Conservation (phyloP, 1,284 basidiomycete genomes). For the Rhodotorula sp. region DNA sequence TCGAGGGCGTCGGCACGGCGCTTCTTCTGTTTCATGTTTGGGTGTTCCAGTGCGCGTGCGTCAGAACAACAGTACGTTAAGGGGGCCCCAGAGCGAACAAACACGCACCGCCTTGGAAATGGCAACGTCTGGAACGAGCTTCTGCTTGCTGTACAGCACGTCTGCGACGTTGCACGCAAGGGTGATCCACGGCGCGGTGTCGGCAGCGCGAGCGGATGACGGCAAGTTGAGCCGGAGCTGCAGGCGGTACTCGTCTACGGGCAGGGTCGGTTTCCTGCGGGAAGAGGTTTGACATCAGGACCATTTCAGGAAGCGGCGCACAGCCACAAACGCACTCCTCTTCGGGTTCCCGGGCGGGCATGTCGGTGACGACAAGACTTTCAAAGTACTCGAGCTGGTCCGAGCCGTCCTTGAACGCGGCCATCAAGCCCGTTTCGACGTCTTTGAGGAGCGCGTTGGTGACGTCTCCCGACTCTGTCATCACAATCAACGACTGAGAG, state of each 20-base stretch:
- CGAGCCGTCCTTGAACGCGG: slow-evolving; percentile 10
- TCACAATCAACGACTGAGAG: slow-evolving; percentile 16
- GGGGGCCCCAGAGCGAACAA: too few species aligned
- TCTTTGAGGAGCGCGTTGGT: slow-evolving; percentile 25
- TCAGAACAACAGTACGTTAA: not conserved
- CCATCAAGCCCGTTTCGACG: slow-evolving; percentile 19
- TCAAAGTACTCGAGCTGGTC: slow-evolving; percentile 20
- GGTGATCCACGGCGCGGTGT: slow-evolving; percentile 4
- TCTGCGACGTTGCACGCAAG: slow-evolving; percentile 32
- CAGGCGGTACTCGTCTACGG: slow-evolving; percentile 20
- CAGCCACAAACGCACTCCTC: slow-evolving; percentile 5
- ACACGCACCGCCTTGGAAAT: slow-evolving; percentile 21
- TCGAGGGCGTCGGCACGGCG: slow-evolving; percentile 21
- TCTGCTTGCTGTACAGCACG: slow-evolving; percentile 20
- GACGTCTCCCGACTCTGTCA: slow-evolving; percentile 30
- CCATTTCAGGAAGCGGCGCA: not conserved
- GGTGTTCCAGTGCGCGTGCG: too few species aligned
- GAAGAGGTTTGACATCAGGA: not conserved
- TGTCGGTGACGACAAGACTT: slow-evolving; percentile 26
- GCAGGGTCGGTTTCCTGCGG: slow-evolving; percentile 10
- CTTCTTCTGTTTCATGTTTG: slow-evolving; percentile 28
- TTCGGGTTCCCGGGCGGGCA: slow-evolving; percentile 11
- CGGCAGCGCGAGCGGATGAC: not conserved
- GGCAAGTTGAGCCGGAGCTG: slow-evolving; percentile 23
- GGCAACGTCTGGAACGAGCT: slow-evolving; percentile 17